These are phyloP conservation scores for Marasmius sp. DNA, from an alignment of 1,284 basidiomycete species.

Conservation along the genomic window DNA sequence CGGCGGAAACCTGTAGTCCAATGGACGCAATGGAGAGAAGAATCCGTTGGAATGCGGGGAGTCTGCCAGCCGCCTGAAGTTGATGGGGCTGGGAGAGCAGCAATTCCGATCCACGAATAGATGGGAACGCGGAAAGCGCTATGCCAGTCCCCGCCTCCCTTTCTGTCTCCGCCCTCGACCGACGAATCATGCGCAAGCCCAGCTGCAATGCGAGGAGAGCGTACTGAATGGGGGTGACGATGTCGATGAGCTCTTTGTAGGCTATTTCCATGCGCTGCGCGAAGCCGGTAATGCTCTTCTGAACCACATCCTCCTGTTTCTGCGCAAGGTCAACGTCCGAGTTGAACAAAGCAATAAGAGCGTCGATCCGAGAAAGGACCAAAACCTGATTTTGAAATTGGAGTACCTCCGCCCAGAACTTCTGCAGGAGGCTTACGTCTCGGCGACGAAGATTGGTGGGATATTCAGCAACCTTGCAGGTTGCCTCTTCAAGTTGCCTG, in stretches of 20 bases:
- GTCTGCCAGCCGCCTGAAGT: constrained; percentile 9
- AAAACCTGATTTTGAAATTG: constrained; percentile 67
- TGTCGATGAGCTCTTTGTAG: constrained; percentile 69
- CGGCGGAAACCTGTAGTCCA: constrained; percentile 40
- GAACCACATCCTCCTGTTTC: constrained; percentile 59
- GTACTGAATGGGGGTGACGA: constrained; percentile 65
- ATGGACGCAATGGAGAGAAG: constrained; percentile 55
- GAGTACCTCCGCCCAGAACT: constrained; percentile 82
- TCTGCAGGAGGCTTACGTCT: constrained; percentile 64
- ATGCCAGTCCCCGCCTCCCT: constrained; percentile 21
- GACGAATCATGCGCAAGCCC: constrained; percentile 66
- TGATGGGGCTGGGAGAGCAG: constrained; percentile 25
- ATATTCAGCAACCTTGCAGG: constrained; percentile 21
- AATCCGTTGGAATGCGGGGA: constrained; percentile 37
- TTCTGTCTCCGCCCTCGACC: constrained; percentile 14
- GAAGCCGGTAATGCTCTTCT: constrained; percentile 67
- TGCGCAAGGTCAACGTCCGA: constrained; percentile 35
- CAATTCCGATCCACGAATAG: constrained; percentile 39
- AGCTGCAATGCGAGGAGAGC: constrained; percentile 71
- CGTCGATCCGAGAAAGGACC: constrained; percentile 45
- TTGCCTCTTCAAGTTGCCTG: constrained; percentile 33
- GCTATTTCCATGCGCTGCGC: constrained; percentile 54
- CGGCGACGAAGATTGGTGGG: constrained; percentile 32
- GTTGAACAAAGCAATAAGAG: constrained; percentile 34
- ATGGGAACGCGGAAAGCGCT: constrained; percentile 56